These are phyloP conservation scores for Pugionium dolabratum DNA, from an alignment of 345 rosid genomes.

Conservation along the genomic window DNA sequence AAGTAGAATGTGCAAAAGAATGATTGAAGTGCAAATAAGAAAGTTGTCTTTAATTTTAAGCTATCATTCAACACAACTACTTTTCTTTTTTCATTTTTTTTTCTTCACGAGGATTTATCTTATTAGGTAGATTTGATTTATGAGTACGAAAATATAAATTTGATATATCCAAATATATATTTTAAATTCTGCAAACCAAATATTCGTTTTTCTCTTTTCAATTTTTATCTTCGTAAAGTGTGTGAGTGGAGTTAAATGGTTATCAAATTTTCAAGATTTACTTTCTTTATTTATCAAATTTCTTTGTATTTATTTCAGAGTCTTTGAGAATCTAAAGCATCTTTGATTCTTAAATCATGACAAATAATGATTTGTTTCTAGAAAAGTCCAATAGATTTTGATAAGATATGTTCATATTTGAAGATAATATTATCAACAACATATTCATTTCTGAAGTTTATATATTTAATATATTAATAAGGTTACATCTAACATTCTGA, in stretches of 20 bases:
- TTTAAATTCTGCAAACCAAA: constrained; percentile 1
- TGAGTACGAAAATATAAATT: constrained; percentile 3
- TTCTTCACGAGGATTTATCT: not conserved
- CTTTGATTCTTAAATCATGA: constrained; percentile 17
- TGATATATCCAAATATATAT: constrained; percentile 6
- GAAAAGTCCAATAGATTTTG: constrained; percentile 14
- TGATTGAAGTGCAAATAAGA: constrained; percentile 46
- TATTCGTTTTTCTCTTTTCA: constrained; percentile 9
- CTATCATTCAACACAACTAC: constrained; percentile 35
- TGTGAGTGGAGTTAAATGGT: not conserved
- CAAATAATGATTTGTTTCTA: constrained; percentile 23
- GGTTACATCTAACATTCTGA: not conserved
- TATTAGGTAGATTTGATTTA: constrained; percentile 33
- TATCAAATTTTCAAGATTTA: not conserved
- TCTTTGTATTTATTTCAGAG: not conserved
- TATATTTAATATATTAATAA: not conserved
- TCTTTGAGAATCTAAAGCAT: constrained; percentile 11
- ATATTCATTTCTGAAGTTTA: not conserved
- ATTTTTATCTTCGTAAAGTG: constrained; percentile 1
- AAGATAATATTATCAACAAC: not conserved
- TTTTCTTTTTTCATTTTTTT: constrained; percentile 17
- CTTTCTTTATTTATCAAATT: not conserved
- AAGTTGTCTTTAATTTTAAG: constrained; percentile 31
- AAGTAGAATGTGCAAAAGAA: constrained; percentile 38
- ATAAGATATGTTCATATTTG: constrained; percentile 12